Conservation (phyloP, 306 rosid genomes). For the Rosa rugosa region DNA sequence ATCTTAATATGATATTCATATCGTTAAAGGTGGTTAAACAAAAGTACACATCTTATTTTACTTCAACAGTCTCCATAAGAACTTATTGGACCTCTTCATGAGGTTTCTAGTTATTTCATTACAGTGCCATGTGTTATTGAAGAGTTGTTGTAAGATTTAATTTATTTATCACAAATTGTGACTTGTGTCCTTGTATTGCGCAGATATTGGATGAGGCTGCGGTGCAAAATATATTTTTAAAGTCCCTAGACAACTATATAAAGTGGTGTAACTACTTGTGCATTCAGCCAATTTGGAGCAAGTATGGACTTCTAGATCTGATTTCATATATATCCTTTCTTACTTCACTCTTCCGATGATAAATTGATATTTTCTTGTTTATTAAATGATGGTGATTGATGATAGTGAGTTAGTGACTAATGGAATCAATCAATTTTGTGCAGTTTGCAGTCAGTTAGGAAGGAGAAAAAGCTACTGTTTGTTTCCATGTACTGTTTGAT, state of each 20-base stretch:
- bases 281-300: constrained; percentile 93
- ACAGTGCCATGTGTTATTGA: background rate
- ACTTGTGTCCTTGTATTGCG: constrained; percentile 19
- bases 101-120: background rate
- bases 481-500: no score
- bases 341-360: background rate
- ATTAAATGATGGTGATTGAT: background rate
- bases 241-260: constrained; percentile 82
- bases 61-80: background rate
- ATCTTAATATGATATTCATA: background rate
- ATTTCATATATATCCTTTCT: constrained; percentile 2
- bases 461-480: constrained; percentile 76
- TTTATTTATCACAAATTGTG: background rate
- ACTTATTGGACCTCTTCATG: background rate
- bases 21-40: background rate
- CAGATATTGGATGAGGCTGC: constrained; percentile 86
- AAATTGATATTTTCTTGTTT: background rate
- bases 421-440: constrained; percentile 21
- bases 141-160: background rate
- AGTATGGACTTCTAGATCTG: constrained; percentile 39
- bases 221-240: constrained; percentile 53
- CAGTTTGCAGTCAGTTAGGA: constrained; percentile 65
- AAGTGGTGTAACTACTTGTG: constrained; percentile 81
- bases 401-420: constrained; percentile 17
- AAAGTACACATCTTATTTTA: background rate